These are phyloP conservation scores for Ceratorhiza oryzae-sativae DNA, from an alignment of 1,284 basidiomycete species.

Conservation along the genomic window DNA sequence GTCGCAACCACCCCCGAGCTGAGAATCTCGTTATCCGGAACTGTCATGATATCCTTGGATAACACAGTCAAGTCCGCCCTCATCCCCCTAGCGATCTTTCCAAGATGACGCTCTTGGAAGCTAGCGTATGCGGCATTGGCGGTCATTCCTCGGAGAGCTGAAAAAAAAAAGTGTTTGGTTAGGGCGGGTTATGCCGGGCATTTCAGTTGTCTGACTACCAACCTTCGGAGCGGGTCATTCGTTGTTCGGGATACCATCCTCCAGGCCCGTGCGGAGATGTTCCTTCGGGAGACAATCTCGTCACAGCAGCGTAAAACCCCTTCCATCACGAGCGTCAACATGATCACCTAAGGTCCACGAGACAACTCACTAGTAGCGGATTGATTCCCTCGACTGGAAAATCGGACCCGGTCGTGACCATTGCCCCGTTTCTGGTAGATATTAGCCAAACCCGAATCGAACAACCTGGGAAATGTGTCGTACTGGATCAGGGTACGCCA, in stretches of 20 bases:
- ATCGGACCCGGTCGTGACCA: slow-evolving; percentile 85
- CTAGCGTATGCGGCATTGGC: slow-evolving; percentile 85
- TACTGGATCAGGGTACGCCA: slow-evolving; percentile 80
- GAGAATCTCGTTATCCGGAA: slow-evolving; percentile 68
- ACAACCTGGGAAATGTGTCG: slow-evolving; percentile 44
- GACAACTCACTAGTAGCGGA: slow-evolving; percentile 60
- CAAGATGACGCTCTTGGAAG: slow-evolving; percentile 74
- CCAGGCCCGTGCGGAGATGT: slow-evolving; percentile 78
- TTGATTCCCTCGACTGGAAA: slow-evolving; percentile 89
- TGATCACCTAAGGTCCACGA: neutral
- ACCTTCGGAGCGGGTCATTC: slow-evolving; percentile 71
- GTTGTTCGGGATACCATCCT: slow-evolving; percentile 81
- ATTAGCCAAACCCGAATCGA: neutral
- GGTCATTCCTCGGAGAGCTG: slow-evolving; percentile 74
- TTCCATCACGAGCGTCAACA: slow-evolving; percentile 38
- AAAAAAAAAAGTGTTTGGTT: neutral
- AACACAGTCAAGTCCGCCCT: slow-evolving; percentile 87
- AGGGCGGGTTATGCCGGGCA: neutral
- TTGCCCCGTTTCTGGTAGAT: slow-evolving; percentile 53
- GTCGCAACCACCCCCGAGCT: slow-evolving; percentile 76
- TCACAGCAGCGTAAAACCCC: slow-evolving; percentile 88
- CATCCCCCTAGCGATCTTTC: slow-evolving; percentile 44
- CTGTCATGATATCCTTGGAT: slow-evolving; percentile 78
- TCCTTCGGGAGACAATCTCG: slow-evolving; percentile 72
- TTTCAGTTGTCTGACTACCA: neutral